Percentiles rank a stretch among this genome's conserved stretches.
These are phyloP conservation scores for Bruguiera gymnorhiza DNA, from an alignment of 345 rosid genomes.

Conservation along the genomic window DNA sequence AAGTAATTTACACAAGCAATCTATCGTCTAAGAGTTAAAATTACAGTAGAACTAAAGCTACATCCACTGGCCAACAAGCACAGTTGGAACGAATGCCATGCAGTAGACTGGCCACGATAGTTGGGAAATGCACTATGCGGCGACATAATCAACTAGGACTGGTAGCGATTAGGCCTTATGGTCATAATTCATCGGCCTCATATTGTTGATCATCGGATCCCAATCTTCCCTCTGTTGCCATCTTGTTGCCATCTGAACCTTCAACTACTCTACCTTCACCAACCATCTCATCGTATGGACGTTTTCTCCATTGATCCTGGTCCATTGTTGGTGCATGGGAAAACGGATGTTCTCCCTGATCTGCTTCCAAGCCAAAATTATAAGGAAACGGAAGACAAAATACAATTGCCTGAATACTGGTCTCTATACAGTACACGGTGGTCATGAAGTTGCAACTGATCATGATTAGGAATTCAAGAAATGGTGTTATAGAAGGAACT, in stretches of 20 bases:
- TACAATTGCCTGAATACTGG: constrained; percentile 15
- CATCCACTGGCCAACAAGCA: not conserved
- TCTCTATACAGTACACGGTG: not conserved
- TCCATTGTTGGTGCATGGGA: constrained; percentile 32
- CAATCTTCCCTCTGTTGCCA: constrained; percentile 19
- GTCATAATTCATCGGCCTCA: constrained; percentile 11
- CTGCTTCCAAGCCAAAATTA: constrained; percentile 39
- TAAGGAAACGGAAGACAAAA: constrained; percentile 7
- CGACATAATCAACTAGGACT: not conserved
- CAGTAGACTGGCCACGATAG: constrained; percentile 10
- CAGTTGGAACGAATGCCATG: constrained; percentile 1
- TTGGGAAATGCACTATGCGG: not conserved
- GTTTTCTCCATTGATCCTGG: constrained; percentile 38
- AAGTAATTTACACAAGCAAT: constrained; percentile 22
- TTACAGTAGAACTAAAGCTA: constrained; percentile 19
- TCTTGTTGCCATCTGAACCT: constrained; percentile 33
- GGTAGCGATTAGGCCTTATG: constrained; percentile 6
- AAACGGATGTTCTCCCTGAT: constrained; percentile 32
- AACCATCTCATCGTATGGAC: constrained; percentile 28
- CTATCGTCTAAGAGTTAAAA: constrained; percentile 9
- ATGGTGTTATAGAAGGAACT: not conserved
- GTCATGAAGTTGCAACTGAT: not conserved
- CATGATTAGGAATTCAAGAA: not conserved
- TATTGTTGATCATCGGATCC: constrained; percentile 15
- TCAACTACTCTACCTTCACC: constrained; percentile 27